Base-by-base conservation (phyloP, 305 asterid genomes). In the Withania somnifera region DNA sequence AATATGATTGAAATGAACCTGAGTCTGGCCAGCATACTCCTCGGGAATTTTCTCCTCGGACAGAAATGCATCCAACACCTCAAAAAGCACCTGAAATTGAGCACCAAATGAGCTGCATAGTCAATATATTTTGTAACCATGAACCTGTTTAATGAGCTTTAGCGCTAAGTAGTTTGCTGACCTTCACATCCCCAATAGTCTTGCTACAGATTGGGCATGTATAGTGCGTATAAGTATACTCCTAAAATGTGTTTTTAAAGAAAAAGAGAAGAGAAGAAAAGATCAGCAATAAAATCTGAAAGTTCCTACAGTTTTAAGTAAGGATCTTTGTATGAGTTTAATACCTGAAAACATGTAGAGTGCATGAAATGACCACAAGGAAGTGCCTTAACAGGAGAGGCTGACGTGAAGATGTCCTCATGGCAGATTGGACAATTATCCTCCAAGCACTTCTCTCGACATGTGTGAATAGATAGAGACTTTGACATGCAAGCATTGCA, bases 361-460 rank as follows among this genome's bases (percentile, higher is more conserved):
- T 94, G 98, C 98, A 94, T 94, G 78, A 88, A 82, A 89, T 94
- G 98, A 67, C 98, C 98, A 84, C 98, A 94, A 52, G 95, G 94
- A 83, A 94, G 97, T 79, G 88, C 90, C 89, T 94, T 94, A 56
- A 93, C 92, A 0, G 98, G 97, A 86, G 94, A 64, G 88, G 87
- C 84, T 17, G 98, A 94, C 2, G 96, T 93, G 76, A 94, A 94
- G 30, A 94, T 89, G 81, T 90, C 92, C 77, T 93, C 98, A 20
- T 90, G 96, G 91, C 98, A 94, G 69, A 94, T 93, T 24, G 98
- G 98, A 81, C 98, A 93, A 86, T 94, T 92, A 63, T 93, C 98
- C 85, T 94, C 97, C 9, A 90, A 87, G 87, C 95, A 92, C 85
- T 92, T 94, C 86, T 93, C 98, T 87, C 97, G 87, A 89, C 98